Evolutionary conservation across 345 rosid genomes (phyloP).

Genomic region (Brassica nigra): DNA sequence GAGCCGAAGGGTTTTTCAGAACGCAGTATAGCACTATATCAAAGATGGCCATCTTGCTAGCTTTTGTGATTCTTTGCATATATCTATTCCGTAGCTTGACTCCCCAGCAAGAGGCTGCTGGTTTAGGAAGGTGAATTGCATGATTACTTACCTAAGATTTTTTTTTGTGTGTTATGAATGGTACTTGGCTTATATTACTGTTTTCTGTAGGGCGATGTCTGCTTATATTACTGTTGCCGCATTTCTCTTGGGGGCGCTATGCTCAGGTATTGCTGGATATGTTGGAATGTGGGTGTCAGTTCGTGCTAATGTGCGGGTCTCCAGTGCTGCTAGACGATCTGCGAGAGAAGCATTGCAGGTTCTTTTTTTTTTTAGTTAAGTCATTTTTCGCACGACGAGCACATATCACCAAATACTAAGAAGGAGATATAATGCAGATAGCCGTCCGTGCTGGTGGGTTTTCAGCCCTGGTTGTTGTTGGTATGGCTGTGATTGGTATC

Average conservation of each 20-base stretch:
- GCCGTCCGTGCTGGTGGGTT: conserved; percentile 99
- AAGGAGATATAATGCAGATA: conserved; percentile 52
- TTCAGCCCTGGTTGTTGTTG: conserved; percentile 97
- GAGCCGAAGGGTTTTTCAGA: conserved; percentile 98
- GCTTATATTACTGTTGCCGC: conserved; percentile 92
- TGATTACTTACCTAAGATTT: conserved; percentile 25
- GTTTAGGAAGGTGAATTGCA: conserved; percentile 75
- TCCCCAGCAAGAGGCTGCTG: conserved; percentile 98
- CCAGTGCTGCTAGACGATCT: conserved; percentile 98
- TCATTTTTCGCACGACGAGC: conserved; percentile 25
- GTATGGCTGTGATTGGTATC: conserved; percentile 97
- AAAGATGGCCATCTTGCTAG: conserved; percentile 93
- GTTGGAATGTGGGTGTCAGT: conserved; percentile 99
- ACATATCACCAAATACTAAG: conserved; percentile 35
- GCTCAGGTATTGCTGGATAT: conserved; percentile 95
- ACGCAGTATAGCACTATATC: conserved; percentile 96
- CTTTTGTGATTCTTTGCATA: conserved; percentile 79
- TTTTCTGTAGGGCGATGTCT: conserved; percentile 66
- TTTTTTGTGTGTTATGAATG: conserved; percentile 21
- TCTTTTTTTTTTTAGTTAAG: conserved; percentile 16
- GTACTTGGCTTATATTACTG: conserved; percentile 22
- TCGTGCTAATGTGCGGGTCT: conserved; percentile 98
- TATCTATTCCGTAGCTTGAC: conserved; percentile 84
- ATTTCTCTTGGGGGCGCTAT: conserved; percentile 91
- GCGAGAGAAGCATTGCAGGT: conserved; percentile 99